phyloP scores from a whole-genome alignment of 2,329 filamentous ascomycete genomes.

The Colletotrichum neosansevieriae region DNA sequence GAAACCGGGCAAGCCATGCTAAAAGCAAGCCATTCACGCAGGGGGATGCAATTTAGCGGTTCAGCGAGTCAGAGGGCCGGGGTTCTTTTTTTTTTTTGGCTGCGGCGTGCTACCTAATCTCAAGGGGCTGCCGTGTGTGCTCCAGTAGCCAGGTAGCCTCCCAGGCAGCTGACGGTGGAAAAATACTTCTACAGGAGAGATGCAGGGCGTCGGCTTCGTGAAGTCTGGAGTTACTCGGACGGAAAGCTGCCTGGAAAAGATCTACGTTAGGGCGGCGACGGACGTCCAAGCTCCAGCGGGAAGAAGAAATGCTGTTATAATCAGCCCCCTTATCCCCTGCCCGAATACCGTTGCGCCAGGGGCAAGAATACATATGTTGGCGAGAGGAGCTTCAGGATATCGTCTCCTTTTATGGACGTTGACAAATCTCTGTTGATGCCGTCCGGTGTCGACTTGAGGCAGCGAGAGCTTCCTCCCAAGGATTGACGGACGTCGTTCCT shows the following conservation, averaged over 20 bases:
- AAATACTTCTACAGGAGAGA: constrained; percentile 24
- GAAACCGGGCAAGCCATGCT: constrained; percentile 19
- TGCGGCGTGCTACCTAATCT: constrained; percentile 7
- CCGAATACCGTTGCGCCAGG: background rate
- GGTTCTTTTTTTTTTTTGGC: background rate
- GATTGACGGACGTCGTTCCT: too few relatives aligned
- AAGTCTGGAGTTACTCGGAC: background rate
- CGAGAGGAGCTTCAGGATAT: background rate
- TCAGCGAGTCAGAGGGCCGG: constrained; percentile 22
- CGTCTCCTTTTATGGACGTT: background rate
- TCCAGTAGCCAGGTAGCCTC: constrained; percentile 13
- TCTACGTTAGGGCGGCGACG: constrained; percentile 29
- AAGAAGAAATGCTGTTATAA: constrained; percentile 35
- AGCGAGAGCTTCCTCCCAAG: background rate
- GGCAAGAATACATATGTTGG: background rate
- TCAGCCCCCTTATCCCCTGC: constrained; percentile 38
- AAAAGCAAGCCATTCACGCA: constrained; percentile 35
- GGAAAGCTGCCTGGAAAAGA: constrained; percentile 26
- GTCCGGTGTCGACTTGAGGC: background rate
- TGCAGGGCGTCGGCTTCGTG: constrained; percentile 6
- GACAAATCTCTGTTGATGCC: background rate
- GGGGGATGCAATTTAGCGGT: constrained; percentile 23
- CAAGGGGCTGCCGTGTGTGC: constrained; percentile 16
- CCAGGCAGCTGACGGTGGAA: background rate
- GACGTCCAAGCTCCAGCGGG: constrained; percentile 32